Percentiles rank a stretch among this genome's conserved stretches.
These are phyloP conservation scores for Phoma sp. DNA, from an alignment of 2,329 filamentous ascomycete genomes.

Conservation along the genomic window DNA sequence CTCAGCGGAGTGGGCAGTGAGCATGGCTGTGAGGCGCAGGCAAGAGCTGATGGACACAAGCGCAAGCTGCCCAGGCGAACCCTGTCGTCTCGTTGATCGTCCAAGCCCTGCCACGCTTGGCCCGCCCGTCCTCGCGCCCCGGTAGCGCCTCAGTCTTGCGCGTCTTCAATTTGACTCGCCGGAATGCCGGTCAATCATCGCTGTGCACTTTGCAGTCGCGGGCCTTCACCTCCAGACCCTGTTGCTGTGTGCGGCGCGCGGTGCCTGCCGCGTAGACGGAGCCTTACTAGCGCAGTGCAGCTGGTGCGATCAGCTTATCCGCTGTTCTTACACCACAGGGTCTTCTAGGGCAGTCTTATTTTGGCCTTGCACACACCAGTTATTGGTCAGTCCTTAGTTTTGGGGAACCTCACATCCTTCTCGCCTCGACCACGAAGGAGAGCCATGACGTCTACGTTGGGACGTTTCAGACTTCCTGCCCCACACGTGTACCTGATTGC, in stretches of 20 bases:
- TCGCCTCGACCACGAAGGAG: not conserved
- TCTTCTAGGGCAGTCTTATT: slow-evolving; percentile 18
- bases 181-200: not conserved
- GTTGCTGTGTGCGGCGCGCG: not conserved
- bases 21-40: slow-evolving; percentile 21
- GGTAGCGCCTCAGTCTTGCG: slow-evolving; percentile 15
- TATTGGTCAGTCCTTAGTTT: slow-evolving; percentile 23
- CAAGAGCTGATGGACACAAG: slow-evolving; percentile 18
- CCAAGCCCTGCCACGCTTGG: slow-evolving; percentile 17
- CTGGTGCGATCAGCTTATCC: slow-evolving; percentile 14
- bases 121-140: slow-evolving; percentile 12
- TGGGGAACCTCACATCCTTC: slow-evolving; percentile 13
- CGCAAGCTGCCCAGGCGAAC: slow-evolving; percentile 7
- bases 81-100: slow-evolving; percentile 15
- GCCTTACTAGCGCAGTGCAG: slow-evolving; percentile 7
- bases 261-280: slow-evolving; percentile 1
- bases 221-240: not conserved
- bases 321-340: slow-evolving; percentile 5
- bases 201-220: not conserved
- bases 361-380: slow-evolving; percentile 19
- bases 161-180: slow-evolving; percentile 14
- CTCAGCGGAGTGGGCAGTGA: slow-evolving; percentile 18
- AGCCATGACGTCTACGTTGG: slow-evolving; percentile 15
- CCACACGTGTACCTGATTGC: slow-evolving; percentile 29
- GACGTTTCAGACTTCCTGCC: slow-evolving; percentile 26